Percentiles rank a stretch among this genome's conserved stretches.
Evolutionary conservation across 305 asterid species (phyloP).

Genomic region (Solanum hybrid): DNA sequence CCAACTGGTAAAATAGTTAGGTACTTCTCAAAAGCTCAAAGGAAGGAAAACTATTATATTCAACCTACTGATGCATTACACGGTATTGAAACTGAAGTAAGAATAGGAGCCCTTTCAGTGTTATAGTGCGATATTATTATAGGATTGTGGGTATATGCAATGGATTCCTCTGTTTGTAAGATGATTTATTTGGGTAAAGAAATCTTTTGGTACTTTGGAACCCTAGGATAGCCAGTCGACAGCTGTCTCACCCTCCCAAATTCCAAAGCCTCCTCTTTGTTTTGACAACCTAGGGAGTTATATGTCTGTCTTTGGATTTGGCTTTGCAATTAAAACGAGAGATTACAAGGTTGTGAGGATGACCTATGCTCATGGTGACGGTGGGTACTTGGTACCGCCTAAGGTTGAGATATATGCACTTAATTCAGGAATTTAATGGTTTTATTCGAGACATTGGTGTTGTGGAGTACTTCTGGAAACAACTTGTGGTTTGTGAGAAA

Average conservation of each 20-base stretch:
- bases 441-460: constrained; percentile 11
- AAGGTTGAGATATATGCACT: constrained; percentile 26
- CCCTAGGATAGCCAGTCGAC: constrained; percentile 7
- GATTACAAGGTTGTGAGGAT: constrained; percentile 36
- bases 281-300: neutral
- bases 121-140: constrained; percentile 8
- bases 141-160: constrained; percentile 30
- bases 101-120: constrained; percentile 16
- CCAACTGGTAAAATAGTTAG: constrained; percentile 5
- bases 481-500: constrained; percentile 17
- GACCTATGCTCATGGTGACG: neutral
- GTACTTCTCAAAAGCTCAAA: constrained; percentile 11
- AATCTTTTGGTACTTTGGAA: constrained; percentile 26
- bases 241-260: neutral
- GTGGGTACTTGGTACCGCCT: constrained; percentile 17
- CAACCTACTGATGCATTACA: neutral
- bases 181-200: constrained; percentile 18
- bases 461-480: constrained; percentile 25
- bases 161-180: constrained; percentile 23
- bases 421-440: constrained; percentile 2
- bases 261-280: neutral
- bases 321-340: constrained; percentile 12
- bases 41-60: constrained; percentile 15
- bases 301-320: constrained; percentile 22
- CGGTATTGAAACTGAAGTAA: neutral